Evolutionary conservation across 108 stramenopile genomes (phyloP).

Genomic region (Parmales sp.): DNA sequence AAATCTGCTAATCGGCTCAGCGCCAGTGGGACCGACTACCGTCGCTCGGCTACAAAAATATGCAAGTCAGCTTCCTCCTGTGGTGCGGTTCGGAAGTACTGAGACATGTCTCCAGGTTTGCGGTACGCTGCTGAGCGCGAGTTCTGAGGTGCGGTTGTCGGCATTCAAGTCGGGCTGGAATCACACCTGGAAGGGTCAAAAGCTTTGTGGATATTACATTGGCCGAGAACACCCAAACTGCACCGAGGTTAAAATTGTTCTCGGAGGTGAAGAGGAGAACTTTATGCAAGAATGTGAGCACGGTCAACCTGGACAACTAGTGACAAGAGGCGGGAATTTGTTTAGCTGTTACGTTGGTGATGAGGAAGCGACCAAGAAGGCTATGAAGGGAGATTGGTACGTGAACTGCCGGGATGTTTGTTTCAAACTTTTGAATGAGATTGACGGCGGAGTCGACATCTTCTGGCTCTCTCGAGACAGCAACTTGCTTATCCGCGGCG

Average conservation of each 20-base stretch:
- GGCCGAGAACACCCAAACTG: slow-evolving; percentile 11
- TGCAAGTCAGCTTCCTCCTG: neutral
- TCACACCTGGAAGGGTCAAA: neutral
- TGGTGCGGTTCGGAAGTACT: slow-evolving; percentile 20
- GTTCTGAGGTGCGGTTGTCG: neutral
- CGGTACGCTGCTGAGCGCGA: slow-evolving; percentile 10
- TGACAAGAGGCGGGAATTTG: slow-evolving; percentile 14
- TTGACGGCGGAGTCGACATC: neutral
- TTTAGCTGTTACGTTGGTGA: slow-evolving; percentile 18
- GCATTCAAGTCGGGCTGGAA: slow-evolving; percentile 23
- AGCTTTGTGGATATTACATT: slow-evolving; percentile 16
- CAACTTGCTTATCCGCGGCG: slow-evolving; percentile 16
- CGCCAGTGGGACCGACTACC: slow-evolving; percentile 25
- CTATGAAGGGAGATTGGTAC: slow-evolving; percentile 21
- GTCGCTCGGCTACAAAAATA: neutral
- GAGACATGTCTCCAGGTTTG: slow-evolving; percentile 23
- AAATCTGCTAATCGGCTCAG: slow-evolving; percentile 15
- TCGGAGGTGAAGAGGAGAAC: neutral
- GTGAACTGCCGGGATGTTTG: slow-evolving; percentile 19
- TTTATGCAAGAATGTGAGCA: slow-evolving; percentile 7
- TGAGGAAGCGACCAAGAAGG: slow-evolving; percentile 4
- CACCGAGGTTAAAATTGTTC: slow-evolving; percentile 16
- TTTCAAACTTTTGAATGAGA: neutral
- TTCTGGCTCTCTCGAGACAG: slow-evolving; percentile 13
- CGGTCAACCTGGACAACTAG: slow-evolving; percentile 15